Evolutionary conservation across 768 basidiomycete species (phyloP), one percentile per base, ranked within the genome.

Genomic region (Hypholoma fasciculare): DNA sequence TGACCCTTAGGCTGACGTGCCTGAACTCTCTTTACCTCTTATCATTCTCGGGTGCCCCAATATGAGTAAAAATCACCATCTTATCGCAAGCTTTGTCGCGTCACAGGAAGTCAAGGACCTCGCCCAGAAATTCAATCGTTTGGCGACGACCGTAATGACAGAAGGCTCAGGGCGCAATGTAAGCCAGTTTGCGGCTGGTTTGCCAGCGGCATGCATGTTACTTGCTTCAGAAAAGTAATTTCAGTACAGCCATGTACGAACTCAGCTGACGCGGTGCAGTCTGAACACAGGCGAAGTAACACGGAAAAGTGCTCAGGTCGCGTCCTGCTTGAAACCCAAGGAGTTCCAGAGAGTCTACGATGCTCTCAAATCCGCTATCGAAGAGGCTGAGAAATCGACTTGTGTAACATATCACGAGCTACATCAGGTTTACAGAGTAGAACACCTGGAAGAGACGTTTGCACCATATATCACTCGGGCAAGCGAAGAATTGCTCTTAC

Each of bases 401-500:
- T 54, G 43, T 40, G 23, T 54, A 19, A 20, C 54, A 17, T 54
- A 54, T 37, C n/a, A 47, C 7, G 19, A 44, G 4, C 20, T 54
- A 14, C 34, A 47, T 47, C 13, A 14, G 9, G 23, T 46, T 19
- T 47, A 47, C 47, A 63, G 49, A 13, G 43, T 37, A 34, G 12
- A 66, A 42, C n/a, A 38, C 27, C 62, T 34, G 17, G 60, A 26
- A 52, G 64, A 36, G 43, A 62, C 34, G 54, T 63, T 65, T 34
- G 43, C 71, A 2, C 67, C 66, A 0, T 81, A 58, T 46, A 56
- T 69, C 27, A 52, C 70, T 56, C 72, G 76, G 70, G 62, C 69
- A 11, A 78, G 81, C 60, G 57, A 67, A 14, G 66, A 71, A 19
- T 43, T 76, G 48, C 30, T 77, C 20, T 62, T 61, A 17, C 64